Evolutionary conservation across 2,329 filamentous ascomycete species (phyloP).

Genomic region (Verticillium tricorpus): DNA sequence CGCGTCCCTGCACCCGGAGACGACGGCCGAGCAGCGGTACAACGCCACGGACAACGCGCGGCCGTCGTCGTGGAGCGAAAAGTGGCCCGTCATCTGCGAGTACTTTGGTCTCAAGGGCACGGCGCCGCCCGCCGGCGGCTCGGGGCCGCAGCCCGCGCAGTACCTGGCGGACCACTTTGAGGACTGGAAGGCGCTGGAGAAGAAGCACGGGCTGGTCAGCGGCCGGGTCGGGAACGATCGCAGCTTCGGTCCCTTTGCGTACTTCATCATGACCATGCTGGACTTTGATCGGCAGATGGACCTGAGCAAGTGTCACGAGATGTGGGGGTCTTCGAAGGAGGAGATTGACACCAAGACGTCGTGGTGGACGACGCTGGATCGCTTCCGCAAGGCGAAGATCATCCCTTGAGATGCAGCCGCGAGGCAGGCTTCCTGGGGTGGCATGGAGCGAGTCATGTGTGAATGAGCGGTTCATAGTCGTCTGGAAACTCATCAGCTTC

Average conservation of each 20-base stretch:
- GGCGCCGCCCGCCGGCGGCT: constrained; percentile 19
- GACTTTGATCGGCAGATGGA: constrained; percentile 29
- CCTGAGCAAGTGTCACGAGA: constrained; percentile 23
- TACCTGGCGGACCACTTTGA: constrained; percentile 25
- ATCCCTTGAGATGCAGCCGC: constrained; percentile 18
- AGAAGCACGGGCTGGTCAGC: constrained; percentile 24
- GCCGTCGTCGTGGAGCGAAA: constrained; percentile 31
- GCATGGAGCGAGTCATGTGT: too few species aligned
- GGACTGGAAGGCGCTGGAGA: constrained; percentile 25
- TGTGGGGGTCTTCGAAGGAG: constrained; percentile 23
- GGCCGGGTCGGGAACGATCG: constrained; percentile 25
- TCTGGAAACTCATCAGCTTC: too few species aligned
- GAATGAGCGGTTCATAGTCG: too few species aligned
- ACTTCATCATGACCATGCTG: constrained; percentile 28
- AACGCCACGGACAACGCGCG: constrained; percentile 35
- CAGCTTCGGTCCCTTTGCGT: constrained; percentile 22
- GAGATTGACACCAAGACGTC: constrained; percentile 22
- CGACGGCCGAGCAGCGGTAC: constrained; percentile 30
- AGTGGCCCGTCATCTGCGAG: constrained; percentile 40
- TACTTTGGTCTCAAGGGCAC: constrained; percentile 41
- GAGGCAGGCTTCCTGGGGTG: too few species aligned
- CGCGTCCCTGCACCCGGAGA: constrained; percentile 33
- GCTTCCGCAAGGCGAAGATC: constrained; percentile 25
- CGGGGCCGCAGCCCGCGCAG: constrained; percentile 24
- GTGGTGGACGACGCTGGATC: constrained; percentile 27